A percentile compares a stretch with the other conserved stretches of the same genome.
phyloP scores from a whole-genome alignment of 768 basidiomycete species.

The Tricholoma matsutake region DNA sequence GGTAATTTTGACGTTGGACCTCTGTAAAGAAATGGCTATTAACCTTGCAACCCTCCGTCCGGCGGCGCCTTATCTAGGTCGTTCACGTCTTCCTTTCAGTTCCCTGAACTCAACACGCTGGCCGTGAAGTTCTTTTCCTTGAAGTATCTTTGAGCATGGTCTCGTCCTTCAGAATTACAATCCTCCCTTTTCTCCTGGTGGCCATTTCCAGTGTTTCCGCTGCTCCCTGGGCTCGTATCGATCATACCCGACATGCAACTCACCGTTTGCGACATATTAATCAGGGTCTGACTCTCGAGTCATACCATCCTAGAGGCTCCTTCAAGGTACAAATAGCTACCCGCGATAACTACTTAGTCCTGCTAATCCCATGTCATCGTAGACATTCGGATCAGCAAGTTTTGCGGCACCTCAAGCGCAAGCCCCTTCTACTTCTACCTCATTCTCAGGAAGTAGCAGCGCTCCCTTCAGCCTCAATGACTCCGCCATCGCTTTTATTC shows the following conservation, averaged over 20 bases:
- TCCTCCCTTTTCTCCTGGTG: slow-evolving; percentile 25
- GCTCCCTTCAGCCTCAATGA: slow-evolving; percentile 19
- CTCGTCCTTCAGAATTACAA: slow-evolving; percentile 14
- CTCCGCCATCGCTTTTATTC: slow-evolving; percentile 27
- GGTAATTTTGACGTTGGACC: no score
- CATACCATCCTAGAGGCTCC: slow-evolving; percentile 24
- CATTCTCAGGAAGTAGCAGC: slow-evolving; percentile 11
- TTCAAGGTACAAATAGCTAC: slow-evolving; percentile 17
- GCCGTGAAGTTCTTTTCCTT: slow-evolving; percentile 5
- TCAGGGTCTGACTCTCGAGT: slow-evolving; percentile 18
- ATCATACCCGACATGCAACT: slow-evolving; percentile 26
- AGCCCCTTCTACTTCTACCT: background rate
- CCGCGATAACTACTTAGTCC: background rate
- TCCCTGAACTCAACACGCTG: background rate
- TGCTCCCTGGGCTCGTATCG: slow-evolving; percentile 27
- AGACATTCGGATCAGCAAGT: slow-evolving; percentile 27
- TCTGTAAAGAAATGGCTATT: background rate
- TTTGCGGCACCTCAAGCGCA: slow-evolving; percentile 20
- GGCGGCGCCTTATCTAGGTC: background rate
- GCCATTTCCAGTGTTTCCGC: slow-evolving; percentile 22
- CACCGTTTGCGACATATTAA: slow-evolving; percentile 28
- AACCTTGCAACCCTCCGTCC: background rate
- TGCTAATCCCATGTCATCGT: background rate
- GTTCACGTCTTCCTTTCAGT: background rate
- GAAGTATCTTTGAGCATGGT: slow-evolving; percentile 28